Percentiles rank a stretch among this genome's conserved stretches.
Conservation (phyloP, 805 yeast genomes). For the Komagataella pastoris region DNA sequence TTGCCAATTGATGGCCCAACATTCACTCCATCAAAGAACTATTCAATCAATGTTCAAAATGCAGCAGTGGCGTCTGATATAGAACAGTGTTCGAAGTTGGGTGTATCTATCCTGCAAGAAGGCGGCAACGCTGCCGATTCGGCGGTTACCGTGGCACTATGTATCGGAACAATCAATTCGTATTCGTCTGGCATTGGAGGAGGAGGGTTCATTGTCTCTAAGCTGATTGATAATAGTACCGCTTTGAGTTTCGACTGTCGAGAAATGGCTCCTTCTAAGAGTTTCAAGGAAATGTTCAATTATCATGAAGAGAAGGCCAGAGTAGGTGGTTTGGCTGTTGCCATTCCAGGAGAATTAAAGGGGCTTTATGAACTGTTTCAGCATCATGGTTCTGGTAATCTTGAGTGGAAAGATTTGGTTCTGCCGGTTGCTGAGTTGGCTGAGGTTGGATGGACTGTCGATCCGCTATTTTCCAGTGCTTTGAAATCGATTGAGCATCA, state of each 20-base stretch:
- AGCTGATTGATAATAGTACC: conserved; percentile 23
- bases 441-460: conserved; percentile 48
- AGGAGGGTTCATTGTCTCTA: conserved; percentile 69
- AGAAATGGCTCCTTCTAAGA: conserved; percentile 66
- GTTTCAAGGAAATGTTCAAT: conserved; percentile 54
- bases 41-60: conserved; percentile 23
- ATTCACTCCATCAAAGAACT: conserved; percentile 25
- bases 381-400: conserved; percentile 55
- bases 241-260: conserved; percentile 70
- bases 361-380: conserved; percentile 58
- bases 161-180: conserved; percentile 75
- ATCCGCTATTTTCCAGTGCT: conserved; percentile 27
- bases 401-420: conserved; percentile 61
- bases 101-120: conserved; percentile 33
- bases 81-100: conserved; percentile 49
- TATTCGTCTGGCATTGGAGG: conserved; percentile 91
- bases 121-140: conserved; percentile 92
- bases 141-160: conserved; percentile 75
- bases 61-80: conserved; percentile 65
- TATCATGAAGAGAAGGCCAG: conserved; percentile 34
- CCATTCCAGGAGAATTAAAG: conserved; percentile 81
- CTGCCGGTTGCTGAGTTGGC: conserved; percentile 63
- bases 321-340: conserved; percentile 82
- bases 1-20: conserved; percentile 21
- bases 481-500: conserved; percentile 22